These are phyloP conservation scores for Pythium grandisporangium DNA, from an alignment of 352 stramenopile species.

Conservation along the genomic window DNA sequence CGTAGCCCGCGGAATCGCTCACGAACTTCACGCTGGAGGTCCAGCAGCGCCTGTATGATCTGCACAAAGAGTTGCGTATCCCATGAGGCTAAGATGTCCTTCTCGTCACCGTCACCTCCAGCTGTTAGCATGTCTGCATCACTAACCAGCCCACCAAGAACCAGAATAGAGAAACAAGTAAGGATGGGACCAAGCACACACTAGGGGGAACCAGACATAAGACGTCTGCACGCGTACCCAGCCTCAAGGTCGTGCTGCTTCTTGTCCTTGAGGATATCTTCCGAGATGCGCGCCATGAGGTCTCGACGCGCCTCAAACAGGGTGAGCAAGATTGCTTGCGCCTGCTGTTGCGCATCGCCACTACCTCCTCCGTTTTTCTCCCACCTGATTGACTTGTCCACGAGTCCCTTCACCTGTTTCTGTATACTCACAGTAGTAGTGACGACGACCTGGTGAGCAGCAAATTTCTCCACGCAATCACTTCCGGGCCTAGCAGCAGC, in stretches of 20 bases:
- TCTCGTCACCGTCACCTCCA: constrained; percentile 12
- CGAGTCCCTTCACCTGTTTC: constrained; percentile 41
- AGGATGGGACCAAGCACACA: not conserved
- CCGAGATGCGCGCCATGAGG: constrained; percentile 56
- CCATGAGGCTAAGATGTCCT: constrained; percentile 53
- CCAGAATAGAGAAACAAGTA: too few species aligned
- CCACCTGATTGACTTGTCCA: constrained; percentile 48
- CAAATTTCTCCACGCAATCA: too few species aligned
- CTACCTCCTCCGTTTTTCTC: constrained; percentile 52
- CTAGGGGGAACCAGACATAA: not conserved
- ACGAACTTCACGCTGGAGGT: constrained; percentile 43
- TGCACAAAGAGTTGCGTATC: constrained; percentile 68
- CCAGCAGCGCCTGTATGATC: constrained; percentile 33
- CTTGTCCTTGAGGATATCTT: constrained; percentile 61
- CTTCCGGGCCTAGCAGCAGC: too few species aligned
- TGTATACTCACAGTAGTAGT: constrained; percentile 10
- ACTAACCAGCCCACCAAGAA: not conserved
- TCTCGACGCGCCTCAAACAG: constrained; percentile 63
- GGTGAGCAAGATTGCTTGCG: constrained; percentile 25
- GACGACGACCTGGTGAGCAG: too few species aligned
- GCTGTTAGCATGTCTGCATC: not conserved
- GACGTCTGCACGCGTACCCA: constrained; percentile 14
- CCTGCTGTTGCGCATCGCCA: too few species aligned
- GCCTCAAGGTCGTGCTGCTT: constrained; percentile 48
- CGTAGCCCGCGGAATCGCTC: constrained; percentile 15